Percentiles rank a stretch among this genome's conserved stretches.
Conservation (phyloP, 345 rosid species). For the Corchorus olitorius region DNA sequence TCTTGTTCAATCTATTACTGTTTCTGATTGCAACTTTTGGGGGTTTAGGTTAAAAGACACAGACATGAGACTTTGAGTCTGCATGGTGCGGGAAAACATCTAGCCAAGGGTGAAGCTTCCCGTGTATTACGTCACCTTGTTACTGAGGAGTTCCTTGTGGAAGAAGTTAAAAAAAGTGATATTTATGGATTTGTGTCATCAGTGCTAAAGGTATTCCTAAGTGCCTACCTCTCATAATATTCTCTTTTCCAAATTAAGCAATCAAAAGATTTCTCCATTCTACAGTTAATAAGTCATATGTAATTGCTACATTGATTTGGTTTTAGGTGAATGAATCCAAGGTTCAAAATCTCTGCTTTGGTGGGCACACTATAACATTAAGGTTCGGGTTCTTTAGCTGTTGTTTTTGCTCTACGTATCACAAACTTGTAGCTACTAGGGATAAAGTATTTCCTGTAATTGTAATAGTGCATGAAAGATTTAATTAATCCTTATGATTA, state of each 20-base stretch:
- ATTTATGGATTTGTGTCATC: constrained; percentile 91
- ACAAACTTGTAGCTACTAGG: background rate
- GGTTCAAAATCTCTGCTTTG: constrained; percentile 51
- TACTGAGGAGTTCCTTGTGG: constrained; percentile 73
- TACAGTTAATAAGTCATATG: background rate
- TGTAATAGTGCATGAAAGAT: background rate
- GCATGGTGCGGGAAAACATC: constrained; percentile 94
- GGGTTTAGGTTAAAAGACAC: constrained; percentile 76
- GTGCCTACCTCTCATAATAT: constrained; percentile 9
- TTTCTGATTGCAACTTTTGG: constrained; percentile 12
- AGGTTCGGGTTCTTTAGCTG: constrained; percentile 43
- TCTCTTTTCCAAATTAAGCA: no score
- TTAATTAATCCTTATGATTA: background rate
- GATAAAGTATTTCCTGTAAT: background rate
- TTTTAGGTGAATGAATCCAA: constrained; percentile 81
- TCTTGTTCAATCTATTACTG: constrained; percentile 22
- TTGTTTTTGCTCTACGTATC: constrained; percentile 8
- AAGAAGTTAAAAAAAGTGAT: constrained; percentile 97
- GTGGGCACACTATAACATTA: constrained; percentile 55
- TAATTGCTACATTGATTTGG: constrained; percentile 10
- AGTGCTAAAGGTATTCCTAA: constrained; percentile 66
- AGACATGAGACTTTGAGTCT: constrained; percentile 76
- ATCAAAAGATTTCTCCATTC: background rate
- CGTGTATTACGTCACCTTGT: constrained; percentile 86
- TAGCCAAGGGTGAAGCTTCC: constrained; percentile 83